Conservation (phyloP, 1,139 yeast species). For the Zygoascus hellenicus region DNA sequence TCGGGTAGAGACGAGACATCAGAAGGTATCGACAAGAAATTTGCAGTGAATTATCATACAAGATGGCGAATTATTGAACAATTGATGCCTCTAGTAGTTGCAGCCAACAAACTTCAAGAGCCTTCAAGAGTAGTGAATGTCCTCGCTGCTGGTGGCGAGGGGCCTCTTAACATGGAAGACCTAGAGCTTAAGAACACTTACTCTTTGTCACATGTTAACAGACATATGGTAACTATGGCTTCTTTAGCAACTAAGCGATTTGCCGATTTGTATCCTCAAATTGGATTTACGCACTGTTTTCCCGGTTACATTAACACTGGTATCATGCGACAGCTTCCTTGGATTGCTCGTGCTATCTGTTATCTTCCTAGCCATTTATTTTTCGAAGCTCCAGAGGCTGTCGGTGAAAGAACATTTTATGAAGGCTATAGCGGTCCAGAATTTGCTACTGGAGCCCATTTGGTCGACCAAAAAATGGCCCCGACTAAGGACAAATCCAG, state of each 20-base stretch:
- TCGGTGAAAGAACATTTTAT: constrained; percentile 25
- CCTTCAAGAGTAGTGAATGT: constrained; percentile 30
- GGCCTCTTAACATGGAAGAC: constrained; percentile 22
- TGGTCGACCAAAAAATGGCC: constrained; percentile 17
- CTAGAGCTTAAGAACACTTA: constrained; percentile 22
- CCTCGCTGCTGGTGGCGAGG: constrained; percentile 26
- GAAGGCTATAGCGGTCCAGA: constrained; percentile 20
- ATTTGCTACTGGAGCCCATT: constrained; percentile 22
- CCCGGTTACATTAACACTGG: constrained; percentile 31
- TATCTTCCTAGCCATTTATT: background rate
- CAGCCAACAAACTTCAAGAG: constrained; percentile 24
- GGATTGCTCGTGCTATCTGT: constrained; percentile 14
- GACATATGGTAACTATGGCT: constrained; percentile 20
- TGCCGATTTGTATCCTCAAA: constrained; percentile 25
- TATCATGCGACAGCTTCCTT: constrained; percentile 22
- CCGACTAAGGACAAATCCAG: constrained; percentile 16
- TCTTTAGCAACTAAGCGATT: constrained; percentile 24
- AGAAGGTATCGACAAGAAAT: constrained; percentile 29
- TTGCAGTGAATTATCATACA: constrained; percentile 28
- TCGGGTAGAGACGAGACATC: constrained; percentile 23
- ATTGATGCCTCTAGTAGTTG: constrained; percentile 24
- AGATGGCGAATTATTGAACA: constrained; percentile 26
- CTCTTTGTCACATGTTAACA: constrained; percentile 12
- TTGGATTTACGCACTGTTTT: constrained; percentile 26
- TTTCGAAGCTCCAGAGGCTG: constrained; percentile 16